Evolutionary conservation across 768 basidiomycete species (phyloP).

Genomic region (Leucocoprinus sp.): DNA sequence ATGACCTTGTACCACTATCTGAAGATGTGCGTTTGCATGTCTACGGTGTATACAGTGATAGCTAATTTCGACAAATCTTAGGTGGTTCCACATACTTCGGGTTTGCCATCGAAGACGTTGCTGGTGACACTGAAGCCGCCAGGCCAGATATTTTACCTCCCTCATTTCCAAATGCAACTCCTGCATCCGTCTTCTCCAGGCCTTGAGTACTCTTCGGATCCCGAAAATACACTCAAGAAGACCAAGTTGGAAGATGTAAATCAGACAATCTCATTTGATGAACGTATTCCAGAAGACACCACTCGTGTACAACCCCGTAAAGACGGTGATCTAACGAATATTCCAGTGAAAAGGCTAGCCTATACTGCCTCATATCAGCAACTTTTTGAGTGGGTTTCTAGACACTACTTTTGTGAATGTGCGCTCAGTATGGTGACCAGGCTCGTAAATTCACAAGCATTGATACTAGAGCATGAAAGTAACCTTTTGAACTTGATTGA

Average conservation of each 20-base stretch:
- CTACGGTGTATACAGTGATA: neutral
- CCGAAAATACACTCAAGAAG: slow-evolving; percentile 46
- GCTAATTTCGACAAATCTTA: slow-evolving; percentile 9
- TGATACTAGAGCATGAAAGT: slow-evolving; percentile 40
- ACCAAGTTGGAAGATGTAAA: slow-evolving; percentile 23
- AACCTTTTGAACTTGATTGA: slow-evolving; percentile 40
- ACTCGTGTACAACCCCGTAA: slow-evolving; percentile 27
- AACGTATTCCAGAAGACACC: slow-evolving; percentile 13
- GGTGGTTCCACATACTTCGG: slow-evolving; percentile 20
- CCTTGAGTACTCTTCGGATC: slow-evolving; percentile 63
- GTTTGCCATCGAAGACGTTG: slow-evolving; percentile 67
- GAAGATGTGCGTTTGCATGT: slow-evolving; percentile 43
- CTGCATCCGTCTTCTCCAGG: slow-evolving; percentile 49
- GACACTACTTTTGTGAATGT: slow-evolving; percentile 1
- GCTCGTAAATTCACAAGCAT: slow-evolving; percentile 43
- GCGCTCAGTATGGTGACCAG: slow-evolving; percentile 22
- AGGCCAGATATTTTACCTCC: slow-evolving; percentile 52
- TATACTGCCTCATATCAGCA: slow-evolving; percentile 57
- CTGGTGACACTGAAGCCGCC: slow-evolving; percentile 58
- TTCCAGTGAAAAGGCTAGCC: slow-evolving; percentile 6
- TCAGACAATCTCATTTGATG: slow-evolving; percentile 8
- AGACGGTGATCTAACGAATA: slow-evolving; percentile 14
- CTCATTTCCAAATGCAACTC: slow-evolving; percentile 24
- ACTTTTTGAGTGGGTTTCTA: slow-evolving; percentile 52
- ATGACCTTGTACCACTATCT: slow-evolving; percentile 47